Evolutionary conservation across 805 yeast genomes (phyloP).

Genomic region (Torulaspora indica): DNA sequence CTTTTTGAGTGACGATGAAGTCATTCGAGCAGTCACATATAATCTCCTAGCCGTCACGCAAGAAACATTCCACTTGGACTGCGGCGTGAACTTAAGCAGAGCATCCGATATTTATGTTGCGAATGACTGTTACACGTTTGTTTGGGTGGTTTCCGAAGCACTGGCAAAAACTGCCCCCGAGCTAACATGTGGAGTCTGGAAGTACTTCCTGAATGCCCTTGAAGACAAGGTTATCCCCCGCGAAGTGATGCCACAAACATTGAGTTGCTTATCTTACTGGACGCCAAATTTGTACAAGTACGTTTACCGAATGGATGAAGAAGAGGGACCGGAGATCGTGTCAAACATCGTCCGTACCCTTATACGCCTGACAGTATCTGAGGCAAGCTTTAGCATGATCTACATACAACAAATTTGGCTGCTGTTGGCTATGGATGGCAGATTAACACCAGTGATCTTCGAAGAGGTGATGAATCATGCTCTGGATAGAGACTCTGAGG

Average conservation of each 20-base stretch:
- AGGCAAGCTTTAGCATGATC: slow-evolving; percentile 45
- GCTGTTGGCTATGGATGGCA: slow-evolving; percentile 55
- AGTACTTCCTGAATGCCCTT: slow-evolving; percentile 28
- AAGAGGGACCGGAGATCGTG: slow-evolving; percentile 55
- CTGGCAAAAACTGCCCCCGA: slow-evolving; percentile 55
- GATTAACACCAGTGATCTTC: slow-evolving; percentile 52
- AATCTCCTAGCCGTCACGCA: slow-evolving; percentile 57
- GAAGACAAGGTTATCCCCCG: slow-evolving; percentile 22
- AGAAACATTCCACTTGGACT: slow-evolving; percentile 52
- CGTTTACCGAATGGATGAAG: slow-evolving; percentile 51
- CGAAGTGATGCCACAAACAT: slow-evolving; percentile 23
- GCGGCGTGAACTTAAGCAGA: slow-evolving; percentile 52
- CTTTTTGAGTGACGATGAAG: slow-evolving; percentile 52
- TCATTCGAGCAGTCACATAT: slow-evolving; percentile 60
- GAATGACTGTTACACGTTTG: slow-evolving; percentile 56
- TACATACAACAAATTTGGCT: slow-evolving; percentile 66
- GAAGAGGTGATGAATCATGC: slow-evolving; percentile 74
- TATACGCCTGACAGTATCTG: slow-evolving; percentile 51
- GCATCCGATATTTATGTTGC: slow-evolving; percentile 65
- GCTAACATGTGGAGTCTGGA: slow-evolving; percentile 52
- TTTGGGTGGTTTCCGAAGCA: slow-evolving; percentile 51
- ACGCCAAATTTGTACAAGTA: slow-evolving; percentile 56
- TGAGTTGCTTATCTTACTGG: slow-evolving; percentile 58
- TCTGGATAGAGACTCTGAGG: slow-evolving; percentile 72
- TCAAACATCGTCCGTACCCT: slow-evolving; percentile 58